A percentile compares a stretch with the other conserved stretches of the same genome.
phyloP scores from a whole-genome alignment of 2,329 filamentous ascomycete genomes.

The Penicillium brasilianum region DNA sequence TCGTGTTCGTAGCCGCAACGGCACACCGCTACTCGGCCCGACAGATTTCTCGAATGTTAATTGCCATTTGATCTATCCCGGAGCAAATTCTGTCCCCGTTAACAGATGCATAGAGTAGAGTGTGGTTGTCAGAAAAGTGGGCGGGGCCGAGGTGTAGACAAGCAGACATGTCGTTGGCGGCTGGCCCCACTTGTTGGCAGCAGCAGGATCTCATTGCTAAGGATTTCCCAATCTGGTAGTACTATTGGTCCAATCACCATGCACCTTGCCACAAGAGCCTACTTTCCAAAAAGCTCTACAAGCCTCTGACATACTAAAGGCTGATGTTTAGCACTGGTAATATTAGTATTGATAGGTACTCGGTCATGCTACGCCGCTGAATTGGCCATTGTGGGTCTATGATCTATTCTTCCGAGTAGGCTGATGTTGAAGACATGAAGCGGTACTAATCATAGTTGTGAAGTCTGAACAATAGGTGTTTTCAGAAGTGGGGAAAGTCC shows the following conservation, averaged over 20 bases:
- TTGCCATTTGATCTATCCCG: not conserved
- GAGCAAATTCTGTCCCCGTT: not conserved
- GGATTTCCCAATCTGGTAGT: not conserved
- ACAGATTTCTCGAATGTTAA: not conserved
- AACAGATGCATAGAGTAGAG: not conserved
- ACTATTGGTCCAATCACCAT: constrained; percentile 8
- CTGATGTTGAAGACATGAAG: not conserved
- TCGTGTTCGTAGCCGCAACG: not conserved
- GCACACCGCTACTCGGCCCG: constrained; percentile 1
- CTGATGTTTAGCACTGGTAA: not conserved
- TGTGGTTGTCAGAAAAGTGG: not conserved
- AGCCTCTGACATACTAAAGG: not conserved
- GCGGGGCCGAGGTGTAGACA: not conserved
- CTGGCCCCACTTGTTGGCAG: not conserved
- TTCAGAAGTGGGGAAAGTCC: not conserved
- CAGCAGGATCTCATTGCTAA: not conserved
- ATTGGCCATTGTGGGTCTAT: not conserved
- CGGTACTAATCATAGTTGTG: not conserved
- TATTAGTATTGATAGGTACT: not conserved
- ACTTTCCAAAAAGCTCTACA: not conserved
- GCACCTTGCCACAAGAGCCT: not conserved
- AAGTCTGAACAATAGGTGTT: not conserved
- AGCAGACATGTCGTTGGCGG: not conserved
- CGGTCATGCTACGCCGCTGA: not conserved
- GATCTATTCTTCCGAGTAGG: not conserved